Percentiles rank a stretch among this genome's conserved stretches.
Evolutionary conservation across 345 rosid species (phyloP).

Genomic region (Moricandia moricandioides): DNA sequence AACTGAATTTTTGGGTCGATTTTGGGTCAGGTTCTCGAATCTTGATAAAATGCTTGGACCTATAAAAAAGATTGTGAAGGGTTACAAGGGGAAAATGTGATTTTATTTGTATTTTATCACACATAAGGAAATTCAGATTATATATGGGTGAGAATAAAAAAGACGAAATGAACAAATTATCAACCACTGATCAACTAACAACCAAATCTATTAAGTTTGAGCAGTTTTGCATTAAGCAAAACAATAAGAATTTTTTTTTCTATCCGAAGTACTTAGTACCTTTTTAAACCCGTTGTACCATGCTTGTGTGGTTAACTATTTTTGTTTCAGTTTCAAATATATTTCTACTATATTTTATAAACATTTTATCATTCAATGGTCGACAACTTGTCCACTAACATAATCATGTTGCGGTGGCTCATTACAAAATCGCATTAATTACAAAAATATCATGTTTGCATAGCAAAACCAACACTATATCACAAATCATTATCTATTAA

Average conservation of each 20-base stretch:
- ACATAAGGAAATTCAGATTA: neutral
- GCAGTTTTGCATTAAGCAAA: neutral
- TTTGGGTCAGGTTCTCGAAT: too few species aligned
- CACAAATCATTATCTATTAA: neutral
- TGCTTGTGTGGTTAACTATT: too few species aligned
- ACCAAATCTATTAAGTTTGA: conserved; percentile 3
- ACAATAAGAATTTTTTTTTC: neutral
- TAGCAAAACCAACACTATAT: neutral
- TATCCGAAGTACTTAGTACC: too few species aligned
- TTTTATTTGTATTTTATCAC: conserved; percentile 4
- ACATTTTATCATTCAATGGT: neutral
- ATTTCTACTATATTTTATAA: neutral
- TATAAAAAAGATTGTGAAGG: neutral
- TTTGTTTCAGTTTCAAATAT: neutral
- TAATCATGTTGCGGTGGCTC: conserved; percentile 10
- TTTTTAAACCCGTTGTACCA: too few species aligned
- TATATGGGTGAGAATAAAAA: neutral
- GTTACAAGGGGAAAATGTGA: neutral
- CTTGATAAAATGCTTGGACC: too few species aligned
- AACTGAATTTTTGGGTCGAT: too few species aligned
- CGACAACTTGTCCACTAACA: neutral
- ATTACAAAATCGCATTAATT: neutral
- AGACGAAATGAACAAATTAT: neutral
- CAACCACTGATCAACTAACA: conserved; percentile 22
- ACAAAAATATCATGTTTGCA: neutral